These are phyloP conservation scores for Fagopyrum homotropicum DNA, from an alignment of 148 eudicot species.

Conservation along the genomic window DNA sequence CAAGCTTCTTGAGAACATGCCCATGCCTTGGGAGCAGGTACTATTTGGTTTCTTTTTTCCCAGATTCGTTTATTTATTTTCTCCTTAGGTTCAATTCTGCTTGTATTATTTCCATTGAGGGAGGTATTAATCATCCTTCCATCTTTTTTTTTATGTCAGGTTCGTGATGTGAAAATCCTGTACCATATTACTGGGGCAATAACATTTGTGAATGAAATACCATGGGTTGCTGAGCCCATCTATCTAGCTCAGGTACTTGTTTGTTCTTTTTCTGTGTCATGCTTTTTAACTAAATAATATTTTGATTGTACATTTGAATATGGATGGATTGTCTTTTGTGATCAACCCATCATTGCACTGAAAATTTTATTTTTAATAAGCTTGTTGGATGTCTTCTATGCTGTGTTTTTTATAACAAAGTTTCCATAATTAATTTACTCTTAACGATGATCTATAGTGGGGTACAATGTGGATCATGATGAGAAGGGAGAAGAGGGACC, in stretches of 20 bases:
- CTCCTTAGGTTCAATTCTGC: background rate
- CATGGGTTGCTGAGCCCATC: slow-evolving; percentile 98
- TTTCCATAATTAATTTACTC: background rate
- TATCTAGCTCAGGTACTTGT: slow-evolving; percentile 78
- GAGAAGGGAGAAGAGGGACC: slow-evolving; percentile 95
- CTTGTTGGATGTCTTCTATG: background rate
- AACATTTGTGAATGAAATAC: slow-evolving; percentile 96
- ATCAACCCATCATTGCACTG: background rate
- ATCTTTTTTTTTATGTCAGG: slow-evolving; percentile 30
- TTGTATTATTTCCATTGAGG: background rate
- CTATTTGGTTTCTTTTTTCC: background rate
- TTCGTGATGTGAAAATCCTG: slow-evolving; percentile 90
- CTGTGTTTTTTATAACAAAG: background rate
- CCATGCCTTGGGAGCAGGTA: slow-evolving; percentile 99
- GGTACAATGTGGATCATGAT: slow-evolving; percentile 99
- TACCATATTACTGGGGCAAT: slow-evolving; percentile 99
- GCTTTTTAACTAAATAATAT: background rate
- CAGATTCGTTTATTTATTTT: background rate
- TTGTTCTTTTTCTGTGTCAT: background rate
- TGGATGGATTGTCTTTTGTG: background rate
- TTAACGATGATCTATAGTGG: slow-evolving; percentile 46
- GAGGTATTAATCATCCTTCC: background rate
- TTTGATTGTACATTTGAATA: background rate
- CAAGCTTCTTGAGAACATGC: slow-evolving; percentile 97
- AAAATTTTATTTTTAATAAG: background rate